Evolutionary conservation across 2,329 filamentous ascomycete genomes (phyloP).

Genomic region (Sordariomycetes sp.): DNA sequence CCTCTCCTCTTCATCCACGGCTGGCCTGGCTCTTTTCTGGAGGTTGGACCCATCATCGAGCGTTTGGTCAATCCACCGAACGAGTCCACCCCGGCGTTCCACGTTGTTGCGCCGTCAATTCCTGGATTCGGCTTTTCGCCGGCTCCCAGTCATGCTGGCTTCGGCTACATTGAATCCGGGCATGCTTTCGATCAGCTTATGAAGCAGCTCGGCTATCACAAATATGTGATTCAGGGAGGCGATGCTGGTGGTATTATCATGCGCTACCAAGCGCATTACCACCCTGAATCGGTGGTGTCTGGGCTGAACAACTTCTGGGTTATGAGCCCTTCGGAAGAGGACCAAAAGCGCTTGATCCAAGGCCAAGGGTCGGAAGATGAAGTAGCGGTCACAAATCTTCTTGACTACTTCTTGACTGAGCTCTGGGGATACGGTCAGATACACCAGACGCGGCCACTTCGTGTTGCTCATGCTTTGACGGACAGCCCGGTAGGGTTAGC

Average conservation of each 20-base stretch:
- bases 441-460: conserved; percentile 3
- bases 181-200: conserved; percentile 8
- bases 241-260: conserved; percentile 1
- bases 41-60: conserved; percentile 23
- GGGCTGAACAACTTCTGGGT: conserved; percentile 4
- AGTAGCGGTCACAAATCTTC: neutral
- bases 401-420: conserved; percentile 1
- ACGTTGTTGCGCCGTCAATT: conserved; percentile 34
- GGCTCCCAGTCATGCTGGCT: conserved; percentile 6
- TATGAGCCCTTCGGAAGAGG: neutral
- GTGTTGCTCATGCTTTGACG: neutral
- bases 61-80: conserved; percentile 16
- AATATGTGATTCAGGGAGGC: conserved; percentile 7
- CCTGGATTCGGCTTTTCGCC: conserved; percentile 35
- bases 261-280: neutral
- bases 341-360: neutral
- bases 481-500: conserved; percentile 4
- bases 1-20: conserved; percentile 32
- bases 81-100: conserved; percentile 25
- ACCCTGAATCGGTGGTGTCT: neutral
- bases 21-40: conserved; percentile 31
- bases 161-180: conserved; percentile 7
- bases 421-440: conserved; percentile 1
- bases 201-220: conserved; percentile 9
- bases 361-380: conserved; percentile 1